phyloP scores from a whole-genome alignment of 2,329 filamentous ascomycete genomes.

The Curvularia hawaiiensis region DNA sequence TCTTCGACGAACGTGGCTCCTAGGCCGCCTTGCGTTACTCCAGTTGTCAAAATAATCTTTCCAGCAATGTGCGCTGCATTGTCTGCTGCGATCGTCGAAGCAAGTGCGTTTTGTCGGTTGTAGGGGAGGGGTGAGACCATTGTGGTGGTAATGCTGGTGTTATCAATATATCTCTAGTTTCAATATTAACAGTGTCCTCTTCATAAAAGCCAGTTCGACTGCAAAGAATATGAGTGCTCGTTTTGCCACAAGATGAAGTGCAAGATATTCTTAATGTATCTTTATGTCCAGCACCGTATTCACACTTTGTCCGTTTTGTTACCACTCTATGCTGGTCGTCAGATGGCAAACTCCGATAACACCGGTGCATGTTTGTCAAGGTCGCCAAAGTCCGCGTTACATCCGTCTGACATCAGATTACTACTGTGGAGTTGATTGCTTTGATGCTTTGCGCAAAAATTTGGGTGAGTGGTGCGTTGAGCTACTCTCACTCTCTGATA shows the following conservation, averaged over 20 bases:
- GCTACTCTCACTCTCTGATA: not conserved
- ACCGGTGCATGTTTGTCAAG: not conserved
- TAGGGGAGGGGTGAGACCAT: slow-evolving; percentile 27
- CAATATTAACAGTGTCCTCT: not conserved
- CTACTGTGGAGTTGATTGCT: not conserved
- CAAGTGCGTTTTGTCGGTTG: slow-evolving; percentile 28
- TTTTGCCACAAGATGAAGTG: not conserved
- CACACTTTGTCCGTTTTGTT: not conserved
- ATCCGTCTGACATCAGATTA: not conserved
- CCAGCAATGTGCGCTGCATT: slow-evolving; percentile 53
- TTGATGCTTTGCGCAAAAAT: not conserved
- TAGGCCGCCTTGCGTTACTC: slow-evolving; percentile 36
- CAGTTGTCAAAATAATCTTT: slow-evolving; percentile 48
- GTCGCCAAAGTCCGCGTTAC: not conserved
- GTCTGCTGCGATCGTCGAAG: slow-evolving; percentile 47
- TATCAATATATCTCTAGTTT: not conserved
- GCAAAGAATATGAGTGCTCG: not conserved
- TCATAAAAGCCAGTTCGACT: not conserved
- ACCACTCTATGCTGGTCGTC: not conserved
- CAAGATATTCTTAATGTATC: not conserved
- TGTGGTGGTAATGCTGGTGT: not conserved
- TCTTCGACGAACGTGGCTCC: slow-evolving; percentile 35
- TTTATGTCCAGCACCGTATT: not conserved
- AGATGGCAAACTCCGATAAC: not conserved
- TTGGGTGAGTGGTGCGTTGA: not conserved